Evolutionary conservation across 23 red algal genomes (phyloP).

Genomic region (Gracilaria vermiculophylla): DNA sequence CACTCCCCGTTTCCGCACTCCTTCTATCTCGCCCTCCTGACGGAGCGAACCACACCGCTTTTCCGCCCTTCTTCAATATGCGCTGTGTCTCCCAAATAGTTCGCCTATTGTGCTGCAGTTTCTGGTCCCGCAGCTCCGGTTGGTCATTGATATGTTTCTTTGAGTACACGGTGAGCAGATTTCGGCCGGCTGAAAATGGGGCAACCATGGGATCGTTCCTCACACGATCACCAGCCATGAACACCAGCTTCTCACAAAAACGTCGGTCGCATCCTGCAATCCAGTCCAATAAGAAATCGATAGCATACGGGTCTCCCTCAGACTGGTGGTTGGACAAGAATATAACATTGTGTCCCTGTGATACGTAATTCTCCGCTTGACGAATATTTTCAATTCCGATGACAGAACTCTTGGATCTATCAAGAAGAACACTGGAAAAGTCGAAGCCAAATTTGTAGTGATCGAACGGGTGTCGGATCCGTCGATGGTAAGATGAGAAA

Average conservation of each 20-base stretch:
- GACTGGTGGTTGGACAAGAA: slow-evolving; percentile 96
- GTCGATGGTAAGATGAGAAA: slow-evolving; percentile 81
- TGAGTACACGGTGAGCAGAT: slow-evolving; percentile 98
- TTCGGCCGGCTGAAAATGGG: slow-evolving; percentile 88
- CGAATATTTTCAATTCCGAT: slow-evolving; percentile 41
- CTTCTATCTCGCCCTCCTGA: slow-evolving; percentile 93
- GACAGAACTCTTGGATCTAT: slow-evolving; percentile 47
- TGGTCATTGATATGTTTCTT: slow-evolving; percentile 96
- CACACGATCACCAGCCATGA: slow-evolving; percentile 99
- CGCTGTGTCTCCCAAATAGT: slow-evolving; percentile 63
- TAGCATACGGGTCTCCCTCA: slow-evolving; percentile 95
- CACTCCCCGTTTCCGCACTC: slow-evolving; percentile 32
- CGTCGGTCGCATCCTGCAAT: slow-evolving; percentile 44
- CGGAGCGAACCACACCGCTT: slow-evolving; percentile 91
- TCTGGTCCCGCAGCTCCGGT: slow-evolving; percentile 79
- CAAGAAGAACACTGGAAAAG: slow-evolving; percentile 74
- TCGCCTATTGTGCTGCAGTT: slow-evolving; percentile 84
- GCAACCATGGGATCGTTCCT: slow-evolving; percentile 87
- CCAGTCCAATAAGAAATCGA: slow-evolving; percentile 76
- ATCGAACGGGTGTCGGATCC: slow-evolving; percentile 80
- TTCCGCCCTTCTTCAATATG: slow-evolving; percentile 83
- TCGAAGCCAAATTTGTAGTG: slow-evolving; percentile 89
- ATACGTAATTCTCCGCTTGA: slow-evolving; percentile 45
- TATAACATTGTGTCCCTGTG: slow-evolving; percentile 87
- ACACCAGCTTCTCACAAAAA: slow-evolving; percentile 79